These are phyloP conservation scores for Paraconiothyrium sp. DNA, from an alignment of 2,329 filamentous ascomycete species.

Conservation along the genomic window DNA sequence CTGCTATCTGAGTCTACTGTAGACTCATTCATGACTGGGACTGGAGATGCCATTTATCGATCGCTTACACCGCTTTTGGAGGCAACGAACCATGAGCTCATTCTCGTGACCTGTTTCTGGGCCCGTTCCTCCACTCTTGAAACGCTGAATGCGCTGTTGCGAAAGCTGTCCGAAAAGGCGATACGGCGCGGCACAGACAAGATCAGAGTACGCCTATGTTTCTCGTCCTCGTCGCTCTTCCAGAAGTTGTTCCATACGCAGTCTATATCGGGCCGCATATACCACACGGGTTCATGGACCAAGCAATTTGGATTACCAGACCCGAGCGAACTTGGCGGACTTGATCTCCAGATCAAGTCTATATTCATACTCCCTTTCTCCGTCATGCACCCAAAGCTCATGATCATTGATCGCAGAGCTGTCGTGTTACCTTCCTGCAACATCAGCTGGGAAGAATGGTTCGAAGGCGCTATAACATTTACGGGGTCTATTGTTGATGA, in stretches of 20 bases:
- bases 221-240: constrained; percentile 76
- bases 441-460: constrained; percentile 88
- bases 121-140: constrained; percentile 70
- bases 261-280: constrained; percentile 69
- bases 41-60: constrained; percentile 55
- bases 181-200: constrained; percentile 43
- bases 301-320: constrained; percentile 71
- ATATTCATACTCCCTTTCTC: constrained; percentile 82
- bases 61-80: constrained; percentile 69
- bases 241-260: constrained; percentile 80
- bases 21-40: constrained; percentile 54
- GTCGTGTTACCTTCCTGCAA: constrained; percentile 83
- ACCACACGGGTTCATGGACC: constrained; percentile 68
- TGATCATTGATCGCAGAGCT: constrained; percentile 73
- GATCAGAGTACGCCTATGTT: constrained; percentile 75
- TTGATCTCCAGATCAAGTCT: constrained; percentile 77
- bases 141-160: constrained; percentile 66
- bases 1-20: constrained; percentile 48
- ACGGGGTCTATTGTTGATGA: constrained; percentile 68
- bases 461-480: constrained; percentile 78
- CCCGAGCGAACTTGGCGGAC: constrained; percentile 62
- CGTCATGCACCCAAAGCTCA: constrained; percentile 88
- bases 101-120: constrained; percentile 87
- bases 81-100: constrained; percentile 69
- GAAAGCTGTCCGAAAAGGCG: constrained; percentile 64